These are phyloP conservation scores for Fomitopsis pinicola DNA, from an alignment of 1,284 basidiomycete species.

Conservation along the genomic window DNA sequence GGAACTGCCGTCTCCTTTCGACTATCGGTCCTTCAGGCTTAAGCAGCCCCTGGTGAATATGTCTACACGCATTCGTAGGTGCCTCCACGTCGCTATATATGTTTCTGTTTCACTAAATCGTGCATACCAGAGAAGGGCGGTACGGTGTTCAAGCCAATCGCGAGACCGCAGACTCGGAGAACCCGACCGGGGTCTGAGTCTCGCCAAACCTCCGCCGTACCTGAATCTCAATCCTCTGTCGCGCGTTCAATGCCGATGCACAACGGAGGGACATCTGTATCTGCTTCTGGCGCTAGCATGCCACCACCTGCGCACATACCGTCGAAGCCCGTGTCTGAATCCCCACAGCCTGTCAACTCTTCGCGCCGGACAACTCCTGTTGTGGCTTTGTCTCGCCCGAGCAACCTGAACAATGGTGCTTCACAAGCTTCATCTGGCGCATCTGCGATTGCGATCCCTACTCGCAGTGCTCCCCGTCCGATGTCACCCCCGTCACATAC, in stretches of 20 bases:
- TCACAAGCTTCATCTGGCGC: neutral
- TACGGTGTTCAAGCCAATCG: conserved; percentile 62
- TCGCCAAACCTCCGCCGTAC: conserved; percentile 34
- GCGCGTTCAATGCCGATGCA: conserved; percentile 2
- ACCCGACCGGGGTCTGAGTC: conserved; percentile 33
- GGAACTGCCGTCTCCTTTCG: neutral
- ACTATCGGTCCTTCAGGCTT: neutral
- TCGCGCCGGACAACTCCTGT: neutral
- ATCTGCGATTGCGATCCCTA: neutral
- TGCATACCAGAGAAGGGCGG: conserved; percentile 59
- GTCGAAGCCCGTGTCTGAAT: neutral
- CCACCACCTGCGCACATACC: neutral
- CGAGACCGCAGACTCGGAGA: conserved; percentile 45
- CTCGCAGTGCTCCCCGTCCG: neutral
- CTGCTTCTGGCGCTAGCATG: neutral
- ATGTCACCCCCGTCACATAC: neutral
- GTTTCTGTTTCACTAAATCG: neutral
- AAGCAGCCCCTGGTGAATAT: conserved; percentile 34
- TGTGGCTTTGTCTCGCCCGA: neutral
- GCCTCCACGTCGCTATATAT: conserved; percentile 9
- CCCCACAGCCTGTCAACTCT: neutral
- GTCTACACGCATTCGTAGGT: conserved; percentile 77
- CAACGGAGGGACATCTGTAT: neutral
- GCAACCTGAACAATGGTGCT: neutral
- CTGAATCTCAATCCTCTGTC: conserved; percentile 19